These are phyloP conservation scores for Lasiosphaeria hispida DNA, from an alignment of 495 filamentous ascomycete genomes.

Conservation along the genomic window DNA sequence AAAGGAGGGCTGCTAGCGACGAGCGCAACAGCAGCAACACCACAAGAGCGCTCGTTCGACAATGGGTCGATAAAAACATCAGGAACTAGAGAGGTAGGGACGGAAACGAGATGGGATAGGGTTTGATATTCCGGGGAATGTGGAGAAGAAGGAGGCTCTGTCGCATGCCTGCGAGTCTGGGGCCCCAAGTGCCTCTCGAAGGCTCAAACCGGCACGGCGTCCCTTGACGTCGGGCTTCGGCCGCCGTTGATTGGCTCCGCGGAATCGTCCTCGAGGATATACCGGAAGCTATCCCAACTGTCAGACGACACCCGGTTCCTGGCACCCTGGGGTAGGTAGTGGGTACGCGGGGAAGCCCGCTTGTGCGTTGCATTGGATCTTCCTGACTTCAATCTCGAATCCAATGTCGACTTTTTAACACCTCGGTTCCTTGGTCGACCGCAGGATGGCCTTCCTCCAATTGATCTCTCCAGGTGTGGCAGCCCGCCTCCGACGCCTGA, in stretches of 20 bases:
- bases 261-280: constrained; percentile 23
- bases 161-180: constrained; percentile 5
- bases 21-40: too few species aligned
- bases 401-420: too few species aligned
- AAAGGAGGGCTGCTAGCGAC: neutral
- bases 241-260: constrained; percentile 24
- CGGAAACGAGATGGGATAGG: constrained; percentile 11
- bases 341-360: constrained; percentile 16
- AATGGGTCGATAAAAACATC: constrained; percentile 11
- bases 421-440: neutral
- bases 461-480: neutral
- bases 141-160: constrained; percentile 28
- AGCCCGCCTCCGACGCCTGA: too few species aligned
- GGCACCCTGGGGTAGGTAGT: neutral
- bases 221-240: constrained; percentile 22
- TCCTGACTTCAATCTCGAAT: neutral
- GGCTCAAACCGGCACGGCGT: constrained; percentile 1
- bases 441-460: neutral
- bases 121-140: constrained; percentile 21
- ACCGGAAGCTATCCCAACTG: constrained; percentile 19
- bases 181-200: too few species aligned
- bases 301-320: neutral
- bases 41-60: constrained; percentile 12
- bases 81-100: too few species aligned
- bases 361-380: constrained; percentile 2